Base-by-base conservation (phyloP, 768 basidiomycete genomes). In the Russula emetica region DNA sequence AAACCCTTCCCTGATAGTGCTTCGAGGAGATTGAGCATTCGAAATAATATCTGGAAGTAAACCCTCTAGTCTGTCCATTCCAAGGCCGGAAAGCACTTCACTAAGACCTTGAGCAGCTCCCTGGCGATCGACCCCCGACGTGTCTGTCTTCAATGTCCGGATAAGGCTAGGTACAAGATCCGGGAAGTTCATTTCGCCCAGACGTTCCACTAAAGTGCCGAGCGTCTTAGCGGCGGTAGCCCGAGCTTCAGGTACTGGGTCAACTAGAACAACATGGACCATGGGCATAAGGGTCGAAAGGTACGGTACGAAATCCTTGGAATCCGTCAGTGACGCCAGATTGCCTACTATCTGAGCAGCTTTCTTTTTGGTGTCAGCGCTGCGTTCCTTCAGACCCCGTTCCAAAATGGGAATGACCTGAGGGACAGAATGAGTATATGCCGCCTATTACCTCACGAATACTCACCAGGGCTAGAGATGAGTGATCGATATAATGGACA, bases 281-380 rank as follows among this genome's bases (percentile, higher is more conserved):
- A 97, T 79, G 0, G 97, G 97, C 44, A 98, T 77, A 22, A 98
- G 82, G 42, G 86, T 83, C 28, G 85, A 82, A n/a, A 99, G 82
- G 73, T 99, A 98, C 0, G 97, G 95, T 16, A 96, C 87, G 70
- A 98, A 94, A 73, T 98, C 97, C 70, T 88, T 90, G 0, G 90
- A 83, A 66, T 93, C 91, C 1, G 92, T 94, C 53, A 94, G 78
- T 1, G 91, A 92, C 1, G 93, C 90, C 62, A 98, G 82, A 73
- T 98, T 98, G n/a, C 97, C 97, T 51, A 98, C 92, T 64, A 98
- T 98, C 74, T 95, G 94, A 0, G 91, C 93, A 18, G 95, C 92
- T 74, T 94, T 96, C 74, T 90, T 90, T 78, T 98, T 98, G 14
- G 86, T 91, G 61, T 98, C 95, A 0, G 97, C 90, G 8, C 93